A percentile compares a stretch with the other conserved stretches of the same genome.
These are phyloP conservation scores for Scedosporium aurantiacum DNA, from an alignment of 2,329 filamentous ascomycete genomes.

Conservation along the genomic window DNA sequence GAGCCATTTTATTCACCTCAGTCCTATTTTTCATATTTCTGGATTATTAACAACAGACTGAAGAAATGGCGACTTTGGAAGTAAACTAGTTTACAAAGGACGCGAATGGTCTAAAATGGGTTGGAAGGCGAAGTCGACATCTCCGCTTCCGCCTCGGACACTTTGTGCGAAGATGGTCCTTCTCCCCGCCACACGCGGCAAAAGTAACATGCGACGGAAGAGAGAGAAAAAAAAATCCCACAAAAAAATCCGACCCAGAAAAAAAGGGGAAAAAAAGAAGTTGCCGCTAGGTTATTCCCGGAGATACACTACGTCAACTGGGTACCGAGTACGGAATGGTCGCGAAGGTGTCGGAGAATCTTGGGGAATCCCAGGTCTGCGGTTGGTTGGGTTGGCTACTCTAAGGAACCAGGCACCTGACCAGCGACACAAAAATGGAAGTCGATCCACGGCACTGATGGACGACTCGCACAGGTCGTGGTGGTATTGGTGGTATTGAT, in stretches of 20 bases:
- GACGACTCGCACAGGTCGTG: no score
- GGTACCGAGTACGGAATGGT: constrained; percentile 1
- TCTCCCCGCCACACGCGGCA: neutral
- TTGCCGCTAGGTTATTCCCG: constrained; percentile 5
- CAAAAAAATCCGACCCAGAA: neutral
- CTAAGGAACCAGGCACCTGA: neutral
- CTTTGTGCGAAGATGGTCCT: neutral
- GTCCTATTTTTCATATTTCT: neutral
- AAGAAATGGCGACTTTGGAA: neutral
- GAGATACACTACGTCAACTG: neutral
- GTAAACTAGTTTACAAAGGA: neutral
- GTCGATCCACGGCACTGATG: no score
- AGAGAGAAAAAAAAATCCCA: neutral
- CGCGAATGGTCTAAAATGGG: neutral
- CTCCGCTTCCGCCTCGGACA: neutral
- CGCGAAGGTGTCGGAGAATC: neutral
- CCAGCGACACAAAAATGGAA: neutral
- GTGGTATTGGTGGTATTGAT: no score
- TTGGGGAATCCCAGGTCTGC: neutral
- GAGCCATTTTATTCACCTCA: neutral
- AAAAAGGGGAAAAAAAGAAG: neutral
- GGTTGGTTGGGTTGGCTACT: neutral
- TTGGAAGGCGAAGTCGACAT: neutral
- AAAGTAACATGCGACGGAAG: neutral
- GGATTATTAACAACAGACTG: neutral